Evolutionary conservation across 1,284 basidiomycete genomes (phyloP).

Genomic region (Peniophora sp.): DNA sequence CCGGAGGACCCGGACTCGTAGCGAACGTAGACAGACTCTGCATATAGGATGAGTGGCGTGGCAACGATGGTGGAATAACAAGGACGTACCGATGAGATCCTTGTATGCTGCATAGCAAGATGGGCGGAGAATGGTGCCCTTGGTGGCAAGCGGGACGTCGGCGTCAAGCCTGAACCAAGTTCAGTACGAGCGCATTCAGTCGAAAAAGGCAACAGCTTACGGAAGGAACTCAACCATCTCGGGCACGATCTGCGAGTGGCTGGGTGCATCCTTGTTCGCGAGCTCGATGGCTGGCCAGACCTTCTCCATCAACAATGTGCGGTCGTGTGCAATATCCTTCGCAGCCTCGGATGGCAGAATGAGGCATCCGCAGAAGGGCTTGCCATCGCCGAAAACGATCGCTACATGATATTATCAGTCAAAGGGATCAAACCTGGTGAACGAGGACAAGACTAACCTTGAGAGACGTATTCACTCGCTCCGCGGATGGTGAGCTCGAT

Average conservation of each 20-base stretch:
- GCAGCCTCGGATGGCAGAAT: constrained; percentile 45
- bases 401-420: constrained; percentile 26
- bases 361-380: constrained; percentile 45
- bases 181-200: too few relatives aligned
- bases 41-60: background rate
- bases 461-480: constrained; percentile 6
- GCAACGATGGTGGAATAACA: background rate
- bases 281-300: constrained; percentile 41
- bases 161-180: constrained; percentile 17
- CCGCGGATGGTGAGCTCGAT: constrained; percentile 26
- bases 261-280: constrained; percentile 44
- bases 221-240: constrained; percentile 45
- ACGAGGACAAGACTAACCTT: constrained; percentile 32
- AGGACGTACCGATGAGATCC: constrained; percentile 27
- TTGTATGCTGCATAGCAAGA: constrained; percentile 44
- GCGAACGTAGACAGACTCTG: constrained; percentile 33
- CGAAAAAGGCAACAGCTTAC: constrained; percentile 13
- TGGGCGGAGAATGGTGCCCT: constrained; percentile 34
- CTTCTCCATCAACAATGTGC: constrained; percentile 26
- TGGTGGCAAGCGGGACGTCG: constrained; percentile 35
- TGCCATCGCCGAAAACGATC: constrained; percentile 51
- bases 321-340: constrained; percentile 25
- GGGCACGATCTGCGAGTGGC: constrained; percentile 40
- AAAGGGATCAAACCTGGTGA: constrained; percentile 9
- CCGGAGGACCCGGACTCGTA: constrained; percentile 33